Evolutionary conservation across 306 rosid genomes (phyloP), one percentile per base, ranked within the genome.

Genomic region (Dalbergia cochinchinensis): DNA sequence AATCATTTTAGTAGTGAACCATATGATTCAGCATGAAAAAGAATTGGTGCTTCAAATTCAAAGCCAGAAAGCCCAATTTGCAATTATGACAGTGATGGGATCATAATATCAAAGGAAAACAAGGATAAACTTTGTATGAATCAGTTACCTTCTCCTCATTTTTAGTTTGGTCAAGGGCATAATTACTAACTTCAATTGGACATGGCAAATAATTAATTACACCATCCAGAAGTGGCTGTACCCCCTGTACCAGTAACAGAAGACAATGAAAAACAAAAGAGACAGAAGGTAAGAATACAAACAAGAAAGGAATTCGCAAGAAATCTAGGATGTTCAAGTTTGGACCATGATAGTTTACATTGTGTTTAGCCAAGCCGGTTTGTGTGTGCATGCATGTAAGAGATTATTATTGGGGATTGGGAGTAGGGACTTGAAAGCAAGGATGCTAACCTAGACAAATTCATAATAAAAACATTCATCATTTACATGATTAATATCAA

Each of bases 201-300:
- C 96, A 93, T 50, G 99, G 99, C 91, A 95, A 86, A 90, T 95
- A 95, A 81, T 68, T 84, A 75, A 93, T 86, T 22, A 95, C 97
- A 37, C 94, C 98, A 81, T 95, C 86, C 87, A 95, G 85, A 88
- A 95, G 99, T 58, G 99, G 97, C 77, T 95, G 99, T 37, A 95
- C 97, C 63, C 99, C 98, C 99, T 95, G 91, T 18, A 83, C 57
- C 88, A 84, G 71, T 60, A 85, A 79, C 58, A 65, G 69, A 59
- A 69, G 62, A 81, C 16, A 20, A 88, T 67, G 67, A 85, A 81
- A 70, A 34, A 41, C 35, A 80, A 44, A 66, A 61, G 67, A 59
- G 75, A 65, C 22, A 67, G 20, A 79, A 71, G 57, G 71, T 11
- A 58, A 76, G 35, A 34, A 44, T 31, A 57, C 54, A 68, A 13